Evolutionary conservation across 495 filamentous ascomycete species (phyloP).

Genomic region (Penicillium coffeae): DNA sequence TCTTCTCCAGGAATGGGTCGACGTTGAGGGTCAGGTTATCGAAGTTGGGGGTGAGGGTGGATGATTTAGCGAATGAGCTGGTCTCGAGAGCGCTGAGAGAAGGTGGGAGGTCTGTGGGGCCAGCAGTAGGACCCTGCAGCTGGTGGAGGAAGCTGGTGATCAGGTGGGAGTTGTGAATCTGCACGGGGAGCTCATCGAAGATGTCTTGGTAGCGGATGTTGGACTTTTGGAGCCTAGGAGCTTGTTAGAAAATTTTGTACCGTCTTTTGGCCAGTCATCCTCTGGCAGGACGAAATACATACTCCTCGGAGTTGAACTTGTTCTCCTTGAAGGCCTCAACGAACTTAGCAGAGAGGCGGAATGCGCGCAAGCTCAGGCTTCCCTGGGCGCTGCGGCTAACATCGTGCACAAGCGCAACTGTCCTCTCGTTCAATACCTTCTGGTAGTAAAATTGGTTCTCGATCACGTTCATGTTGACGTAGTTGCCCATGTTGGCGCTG

Average conservation of each 20-base stretch:
- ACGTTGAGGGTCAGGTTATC: constrained; percentile 87
- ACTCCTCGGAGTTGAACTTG: constrained; percentile 97
- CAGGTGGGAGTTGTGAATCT: constrained; percentile 95
- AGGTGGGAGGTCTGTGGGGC: constrained; percentile 64
- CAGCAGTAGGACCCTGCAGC: constrained; percentile 57
- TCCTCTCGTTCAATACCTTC: constrained; percentile 85
- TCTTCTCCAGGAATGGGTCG: constrained; percentile 98
- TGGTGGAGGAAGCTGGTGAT: constrained; percentile 93
- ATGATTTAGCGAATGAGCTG: constrained; percentile 38
- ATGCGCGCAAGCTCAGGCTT: constrained; percentile 82
- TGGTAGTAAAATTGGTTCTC: constrained; percentile 99
- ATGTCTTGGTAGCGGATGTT: constrained; percentile 93
- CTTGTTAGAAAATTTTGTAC: constrained; percentile 42
- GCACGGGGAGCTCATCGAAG: constrained; percentile 84
- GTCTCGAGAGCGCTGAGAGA: constrained; percentile 71
- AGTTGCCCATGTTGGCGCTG: constrained; percentile 98
- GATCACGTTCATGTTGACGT: constrained; percentile 88
- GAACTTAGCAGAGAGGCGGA: constrained; percentile 81
- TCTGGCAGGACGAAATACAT: constrained; percentile 23
- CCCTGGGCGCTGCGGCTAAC: constrained; percentile 91
- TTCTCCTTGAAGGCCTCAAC: constrained; percentile 91
- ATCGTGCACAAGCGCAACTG: constrained; percentile 92
- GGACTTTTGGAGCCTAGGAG: constrained; percentile 86
- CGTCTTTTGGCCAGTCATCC: too few species aligned
- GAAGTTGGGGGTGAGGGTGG: constrained; percentile 78